Evolutionary conservation across 176 grass and related monocot genomes (phyloP).

Genomic region (Oryza longistaminata): DNA sequence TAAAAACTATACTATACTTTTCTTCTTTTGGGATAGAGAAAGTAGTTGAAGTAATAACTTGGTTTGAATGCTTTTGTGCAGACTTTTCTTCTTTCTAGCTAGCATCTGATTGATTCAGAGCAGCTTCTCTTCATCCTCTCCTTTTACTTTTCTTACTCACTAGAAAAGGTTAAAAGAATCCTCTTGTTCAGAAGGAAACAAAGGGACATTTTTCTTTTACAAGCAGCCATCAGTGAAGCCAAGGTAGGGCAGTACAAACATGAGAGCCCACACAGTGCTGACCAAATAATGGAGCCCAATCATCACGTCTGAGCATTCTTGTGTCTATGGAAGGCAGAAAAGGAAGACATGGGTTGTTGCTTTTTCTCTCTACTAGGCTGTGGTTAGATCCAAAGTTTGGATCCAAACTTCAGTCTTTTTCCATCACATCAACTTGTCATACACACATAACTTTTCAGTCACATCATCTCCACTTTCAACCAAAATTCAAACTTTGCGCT

Average conservation of each 20-base stretch:
- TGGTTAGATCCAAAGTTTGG: too few relatives aligned
- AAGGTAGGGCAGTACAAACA: not conserved
- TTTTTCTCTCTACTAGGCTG: conserved; percentile 4
- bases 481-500: too few relatives aligned
- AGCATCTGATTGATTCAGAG: not conserved
- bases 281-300: conserved; percentile 37
- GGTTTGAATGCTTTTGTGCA: conserved; percentile 11
- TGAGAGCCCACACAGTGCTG: conserved; percentile 26
- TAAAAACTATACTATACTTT: not conserved
- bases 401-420: too few relatives aligned
- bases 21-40: too few relatives aligned
- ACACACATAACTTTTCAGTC: too few relatives aligned
- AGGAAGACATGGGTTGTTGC: not conserved
- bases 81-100: conserved; percentile 10
- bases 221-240: not conserved
- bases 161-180: not conserved
- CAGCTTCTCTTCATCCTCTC: not conserved
- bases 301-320: conserved; percentile 17
- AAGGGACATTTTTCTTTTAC: conserved; percentile 7
- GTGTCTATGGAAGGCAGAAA: not conserved
- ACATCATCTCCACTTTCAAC: too few relatives aligned
- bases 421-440: too few relatives aligned
- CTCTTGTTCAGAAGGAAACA: conserved; percentile 15
- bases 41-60: too few relatives aligned
- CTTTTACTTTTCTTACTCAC: not conserved